A percentile compares a stretch with the other conserved stretches of the same genome.
Conservation (phyloP, 345 rosid species). For the Brassica napus region DNA sequence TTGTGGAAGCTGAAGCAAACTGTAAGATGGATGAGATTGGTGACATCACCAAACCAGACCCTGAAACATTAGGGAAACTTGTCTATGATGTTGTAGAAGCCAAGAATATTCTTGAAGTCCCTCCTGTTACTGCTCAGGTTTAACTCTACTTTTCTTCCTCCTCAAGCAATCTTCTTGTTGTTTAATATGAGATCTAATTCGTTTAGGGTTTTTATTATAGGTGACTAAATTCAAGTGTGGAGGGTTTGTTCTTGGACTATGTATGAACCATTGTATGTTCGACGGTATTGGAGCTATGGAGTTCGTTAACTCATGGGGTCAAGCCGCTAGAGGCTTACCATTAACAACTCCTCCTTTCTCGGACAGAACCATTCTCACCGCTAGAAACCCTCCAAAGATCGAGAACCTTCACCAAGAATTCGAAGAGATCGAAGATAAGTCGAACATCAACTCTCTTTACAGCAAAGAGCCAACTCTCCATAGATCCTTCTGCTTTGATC, state of each 20-base stretch:
- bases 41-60: slow-evolving; percentile 79
- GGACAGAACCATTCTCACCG: slow-evolving; percentile 57
- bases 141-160: slow-evolving; percentile 16
- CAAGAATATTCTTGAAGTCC: slow-evolving; percentile 78
- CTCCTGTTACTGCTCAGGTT: slow-evolving; percentile 91
- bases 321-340: slow-evolving; percentile 73
- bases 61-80: slow-evolving; percentile 72
- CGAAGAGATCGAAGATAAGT: slow-evolving; percentile 61
- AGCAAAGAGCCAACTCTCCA: slow-evolving; percentile 54
- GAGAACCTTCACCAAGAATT: slow-evolving; percentile 67
- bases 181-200: background rate
- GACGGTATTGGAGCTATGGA: slow-evolving; percentile 93
- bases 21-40: slow-evolving; percentile 70
- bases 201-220: slow-evolving; percentile 34
- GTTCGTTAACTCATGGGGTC: slow-evolving; percentile 84
- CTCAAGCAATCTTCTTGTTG: slow-evolving; percentile 2
- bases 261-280: slow-evolving; percentile 81
- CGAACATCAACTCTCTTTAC: slow-evolving; percentile 51
- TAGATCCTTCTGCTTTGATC: slow-evolving; percentile 74
- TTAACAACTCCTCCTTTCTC: slow-evolving; percentile 55
- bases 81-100: slow-evolving; percentile 83
- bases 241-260: slow-evolving; percentile 73
- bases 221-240: slow-evolving; percentile 81
- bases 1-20: slow-evolving; percentile 80
- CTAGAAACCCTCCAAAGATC: slow-evolving; percentile 59